Evolutionary conservation across 116 monocot species (phyloP).

Genomic region (Trichopus zeylanicus): DNA sequence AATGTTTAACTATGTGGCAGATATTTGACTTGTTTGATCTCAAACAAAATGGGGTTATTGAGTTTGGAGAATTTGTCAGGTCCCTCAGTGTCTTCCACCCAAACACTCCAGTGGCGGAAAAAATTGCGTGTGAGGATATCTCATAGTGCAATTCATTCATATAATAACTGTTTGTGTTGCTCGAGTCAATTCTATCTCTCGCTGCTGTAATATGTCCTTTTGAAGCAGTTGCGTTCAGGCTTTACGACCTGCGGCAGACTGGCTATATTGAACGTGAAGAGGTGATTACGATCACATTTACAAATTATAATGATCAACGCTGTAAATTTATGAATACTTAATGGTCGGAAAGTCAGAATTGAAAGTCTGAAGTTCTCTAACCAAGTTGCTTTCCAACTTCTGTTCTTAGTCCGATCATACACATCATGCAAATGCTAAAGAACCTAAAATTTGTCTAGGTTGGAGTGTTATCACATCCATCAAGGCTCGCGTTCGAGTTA

Average conservation of each 20-base stretch:
- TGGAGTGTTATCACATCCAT: too few relatives aligned
- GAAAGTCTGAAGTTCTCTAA: too few relatives aligned
- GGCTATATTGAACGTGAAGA: conserved; percentile 81
- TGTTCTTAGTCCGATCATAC: too few relatives aligned
- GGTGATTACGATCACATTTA: conserved; percentile 31
- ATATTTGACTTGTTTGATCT: conserved; percentile 86
- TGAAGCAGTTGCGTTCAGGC: conserved; percentile 72
- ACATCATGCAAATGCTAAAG: too few relatives aligned
- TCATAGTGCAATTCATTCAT: background rate
- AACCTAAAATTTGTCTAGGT: too few relatives aligned
- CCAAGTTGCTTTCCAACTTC: background rate
- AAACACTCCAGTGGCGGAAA: conserved; percentile 39
- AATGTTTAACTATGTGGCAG: too few relatives aligned
- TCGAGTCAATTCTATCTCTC: too few relatives aligned
- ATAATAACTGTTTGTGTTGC: too few relatives aligned
- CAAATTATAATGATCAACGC: too few relatives aligned
- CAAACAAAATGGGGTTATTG: conserved; percentile 84
- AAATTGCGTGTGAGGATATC: conserved; percentile 54
- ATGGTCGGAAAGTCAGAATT: too few relatives aligned
- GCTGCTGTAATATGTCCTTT: background rate
- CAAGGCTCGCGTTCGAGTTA: too few relatives aligned
- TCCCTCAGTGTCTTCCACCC: conserved; percentile 88
- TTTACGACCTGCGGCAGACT: conserved; percentile 69
- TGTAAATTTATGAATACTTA: too few relatives aligned
- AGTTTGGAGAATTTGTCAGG: conserved; percentile 89